A percentile compares a stretch with the other conserved stretches of the same genome.
phyloP scores from a whole-genome alignment of 169 alveolate genomes.

The Plasmodium coatneyi region DNA sequence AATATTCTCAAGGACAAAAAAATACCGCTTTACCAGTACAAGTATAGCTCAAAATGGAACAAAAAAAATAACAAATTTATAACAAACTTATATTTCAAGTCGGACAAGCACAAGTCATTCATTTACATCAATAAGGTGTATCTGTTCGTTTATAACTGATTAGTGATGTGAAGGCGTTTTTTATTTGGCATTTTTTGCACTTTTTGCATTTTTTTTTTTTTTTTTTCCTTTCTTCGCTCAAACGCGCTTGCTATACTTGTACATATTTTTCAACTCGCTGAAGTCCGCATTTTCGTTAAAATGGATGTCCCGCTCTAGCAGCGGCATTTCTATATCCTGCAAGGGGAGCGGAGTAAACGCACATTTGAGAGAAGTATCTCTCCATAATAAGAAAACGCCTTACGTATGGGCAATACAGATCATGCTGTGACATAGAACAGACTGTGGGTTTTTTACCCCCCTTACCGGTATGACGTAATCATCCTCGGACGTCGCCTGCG shows the following conservation, averaged over 20 bases:
- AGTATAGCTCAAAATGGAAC: slow-evolving; percentile 55
- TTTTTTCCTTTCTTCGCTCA: neutral
- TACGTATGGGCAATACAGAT: neutral
- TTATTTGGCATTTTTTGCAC: neutral
- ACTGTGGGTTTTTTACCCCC: neutral
- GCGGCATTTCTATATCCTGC: slow-evolving; percentile 66
- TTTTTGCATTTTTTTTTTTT: neutral
- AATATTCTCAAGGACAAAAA: slow-evolving; percentile 61
- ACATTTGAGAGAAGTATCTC: neutral
- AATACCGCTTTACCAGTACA: slow-evolving; percentile 66
- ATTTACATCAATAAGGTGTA: slow-evolving; percentile 60
- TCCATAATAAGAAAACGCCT: neutral
- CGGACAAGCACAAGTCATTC: slow-evolving; percentile 65
- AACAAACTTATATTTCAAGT: slow-evolving; percentile 56
- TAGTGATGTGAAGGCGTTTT: neutral
- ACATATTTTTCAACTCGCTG: slow-evolving; percentile 33
- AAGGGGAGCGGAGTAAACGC: neutral
- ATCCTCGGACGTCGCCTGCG: slow-evolving; percentile 19
- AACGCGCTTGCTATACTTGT: slow-evolving; percentile 57
- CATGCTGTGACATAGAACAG: neutral
- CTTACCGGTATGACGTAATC: slow-evolving; percentile 72
- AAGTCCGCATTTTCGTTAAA: slow-evolving; percentile 66
- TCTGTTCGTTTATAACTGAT: slow-evolving; percentile 39
- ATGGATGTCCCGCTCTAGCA: slow-evolving; percentile 38
- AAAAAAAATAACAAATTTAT: slow-evolving; percentile 61